Evolutionary conservation across 2,329 filamentous ascomycete species (phyloP), one percentile per base, ranked within the genome.

Genomic region (Colletotrichum eremochloae): DNA sequence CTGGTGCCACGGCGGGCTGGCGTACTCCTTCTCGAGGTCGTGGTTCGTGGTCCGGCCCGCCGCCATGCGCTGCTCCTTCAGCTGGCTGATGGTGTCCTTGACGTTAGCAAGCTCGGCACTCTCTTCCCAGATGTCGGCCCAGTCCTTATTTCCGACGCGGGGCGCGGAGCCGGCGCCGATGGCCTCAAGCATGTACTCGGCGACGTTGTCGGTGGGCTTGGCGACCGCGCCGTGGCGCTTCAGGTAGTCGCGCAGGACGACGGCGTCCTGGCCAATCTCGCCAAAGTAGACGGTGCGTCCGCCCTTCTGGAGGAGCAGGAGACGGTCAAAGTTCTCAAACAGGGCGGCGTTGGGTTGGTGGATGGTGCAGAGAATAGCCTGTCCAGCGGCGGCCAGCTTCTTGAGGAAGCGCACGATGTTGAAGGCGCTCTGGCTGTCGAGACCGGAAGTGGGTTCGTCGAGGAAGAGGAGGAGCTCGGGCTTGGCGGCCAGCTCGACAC

Each of bases 331-430:
- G 81, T 95, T 92, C 80, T 96, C 93, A 76, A 97, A 97, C 0
- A 97, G 86, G 0, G 93, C 91, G 20, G 93, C 93, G 75, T 95
- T 96, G 1, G 95, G 94, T 80, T 97, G 95, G 80, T 97, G 95
- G 74, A 97, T 97, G 0, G 95, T 97, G 83, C 94, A 97, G 4
- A 97, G 87, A 76, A 97, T 94, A 12, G 94, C 94, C 79, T 97
- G 95, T 1, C 94, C 95, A 3, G 93, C 92, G n/a, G 88, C 86
- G 62, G 92, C 91, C 7, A 94, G 87, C 82, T 94, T 94, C 77
- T 90, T 90, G n/a, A 95, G 84, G 85, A 94, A 93, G 44, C 92
- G 90, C 36, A 94, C 90, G 75, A 94, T 94, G 81, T 93, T 93
- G 84, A 92, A 94, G 24, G 93, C 92, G 68, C 88, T 90, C 77